Evolutionary conservation across 345 rosid genomes (phyloP), one percentile per base, ranked within the genome.

Genomic region (Triadica sebifera): DNA sequence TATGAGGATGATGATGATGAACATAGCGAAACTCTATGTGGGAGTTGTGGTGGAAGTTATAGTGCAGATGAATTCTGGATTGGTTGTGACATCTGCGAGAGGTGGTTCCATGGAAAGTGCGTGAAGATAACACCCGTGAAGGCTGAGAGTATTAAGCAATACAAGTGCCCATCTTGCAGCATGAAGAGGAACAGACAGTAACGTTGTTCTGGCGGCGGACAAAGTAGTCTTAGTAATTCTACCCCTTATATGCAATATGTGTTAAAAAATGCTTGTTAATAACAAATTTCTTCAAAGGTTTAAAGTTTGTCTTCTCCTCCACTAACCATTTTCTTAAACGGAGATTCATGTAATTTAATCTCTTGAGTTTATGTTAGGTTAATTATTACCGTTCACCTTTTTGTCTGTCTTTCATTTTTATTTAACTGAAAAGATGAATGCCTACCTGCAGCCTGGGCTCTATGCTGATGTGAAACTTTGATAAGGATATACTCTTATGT

Each of bases 81-180:
- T 11, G 87, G 97, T 24, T 91, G 97, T 39, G 98, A 92, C 62
- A 79, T 90, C 15, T 92, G 94, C 8, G 98, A 94, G 75, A 83
- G 87, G 80, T 94, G 98, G 97, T 94, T 87, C 86, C 98, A 90
- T 38, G 96, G 94, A 16, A 94, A 89, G 70, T 92, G 96, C 38
- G 96, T 92, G 78, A 89, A 88, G 86, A 91, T 94, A 80, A 87
- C 94, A 46, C 97, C 98, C 0, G 90, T 96, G 22, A 88, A 88
- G 80, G 98, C 98, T 8, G 95, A 91, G 68, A 86, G 75, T 71
- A 91, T 94, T 73, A 89, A 87, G 87, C 94, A 91, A 57, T 94
- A 92, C 85, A 94, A 90, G 83, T 92, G 97, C 76, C 91, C 97
- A 17, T 79, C 92, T 61, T 90, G 97, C 85, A 85, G 86, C 84